These are phyloP conservation scores for Gamarada debralockiae DNA, from an alignment of 495 filamentous ascomycete genomes.

Conservation along the genomic window DNA sequence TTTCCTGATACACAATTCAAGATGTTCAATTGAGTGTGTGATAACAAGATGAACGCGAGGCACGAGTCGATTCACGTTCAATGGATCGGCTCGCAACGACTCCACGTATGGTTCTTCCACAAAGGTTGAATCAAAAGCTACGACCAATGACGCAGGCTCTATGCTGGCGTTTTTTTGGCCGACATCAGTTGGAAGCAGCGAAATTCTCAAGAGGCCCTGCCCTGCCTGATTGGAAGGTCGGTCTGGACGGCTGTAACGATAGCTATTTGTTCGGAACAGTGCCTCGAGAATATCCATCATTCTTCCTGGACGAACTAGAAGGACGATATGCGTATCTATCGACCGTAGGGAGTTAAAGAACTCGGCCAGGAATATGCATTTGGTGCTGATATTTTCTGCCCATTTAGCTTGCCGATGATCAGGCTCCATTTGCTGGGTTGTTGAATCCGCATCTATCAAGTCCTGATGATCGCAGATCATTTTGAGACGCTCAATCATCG, in stretches of 20 bases:
- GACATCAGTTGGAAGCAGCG: constrained; percentile 13
- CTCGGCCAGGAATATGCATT: constrained; percentile 24
- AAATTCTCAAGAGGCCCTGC: constrained; percentile 13
- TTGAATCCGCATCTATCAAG: constrained; percentile 5
- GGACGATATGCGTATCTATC: constrained; percentile 12
- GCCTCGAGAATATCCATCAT: constrained; percentile 26
- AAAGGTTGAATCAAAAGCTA: constrained; percentile 22
- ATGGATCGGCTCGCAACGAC: constrained; percentile 2
- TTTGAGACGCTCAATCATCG: constrained; percentile 16
- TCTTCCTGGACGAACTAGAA: constrained; percentile 18
- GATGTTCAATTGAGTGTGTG: constrained; percentile 21
- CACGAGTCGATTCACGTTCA: neutral
- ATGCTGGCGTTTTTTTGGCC: neutral
- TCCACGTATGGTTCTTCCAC: neutral
- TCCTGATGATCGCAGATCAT: constrained; percentile 21
- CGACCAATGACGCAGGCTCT: constrained; percentile 12
- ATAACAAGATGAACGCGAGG: constrained; percentile 18
- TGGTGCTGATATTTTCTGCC: constrained; percentile 25
- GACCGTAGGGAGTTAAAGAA: constrained; percentile 10
- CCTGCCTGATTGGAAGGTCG: neutral
- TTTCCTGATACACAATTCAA: constrained; percentile 13
- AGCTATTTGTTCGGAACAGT: constrained; percentile 8
- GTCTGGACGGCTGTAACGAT: constrained; percentile 13
- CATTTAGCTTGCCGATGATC: constrained; percentile 14
- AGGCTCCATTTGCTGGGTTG: constrained; percentile 13